phyloP scores from a whole-genome alignment of 1,139 yeast genomes.

The Hyphopichia pseudoburtonii region DNA sequence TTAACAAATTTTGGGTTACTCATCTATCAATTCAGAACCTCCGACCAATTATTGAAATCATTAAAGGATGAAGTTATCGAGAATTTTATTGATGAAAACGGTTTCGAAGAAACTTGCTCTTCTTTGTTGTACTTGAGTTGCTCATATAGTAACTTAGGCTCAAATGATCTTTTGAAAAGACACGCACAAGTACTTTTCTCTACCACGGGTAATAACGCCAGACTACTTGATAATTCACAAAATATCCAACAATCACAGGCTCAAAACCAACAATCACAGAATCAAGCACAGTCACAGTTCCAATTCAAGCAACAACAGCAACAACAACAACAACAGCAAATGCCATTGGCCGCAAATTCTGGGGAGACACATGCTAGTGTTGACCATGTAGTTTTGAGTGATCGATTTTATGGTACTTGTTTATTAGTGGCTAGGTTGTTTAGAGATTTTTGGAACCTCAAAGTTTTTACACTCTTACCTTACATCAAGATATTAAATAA shows the following conservation, averaged over 20 bases:
- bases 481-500: slow-evolving; percentile 41
- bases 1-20: slow-evolving; percentile 79
- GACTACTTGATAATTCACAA: slow-evolving; percentile 36
- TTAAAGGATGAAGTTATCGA: slow-evolving; percentile 59
- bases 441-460: slow-evolving; percentile 73
- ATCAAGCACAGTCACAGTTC: slow-evolving; percentile 1
- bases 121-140: slow-evolving; percentile 83
- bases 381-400: slow-evolving; percentile 82
- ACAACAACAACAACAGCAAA: slow-evolving; percentile 9
- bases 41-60: slow-evolving; percentile 72
- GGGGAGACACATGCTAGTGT: slow-evolving; percentile 37
- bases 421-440: slow-evolving; percentile 75
- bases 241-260: slow-evolving; percentile 6
- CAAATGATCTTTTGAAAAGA: slow-evolving; percentile 49
- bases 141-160: slow-evolving; percentile 54
- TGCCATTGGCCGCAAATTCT: slow-evolving; percentile 7
- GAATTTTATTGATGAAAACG: slow-evolving; percentile 49
- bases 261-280: slow-evolving; percentile 7
- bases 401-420: slow-evolving; percentile 90
- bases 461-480: slow-evolving; percentile 56
- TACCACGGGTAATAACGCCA: slow-evolving; percentile 55
- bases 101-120: slow-evolving; percentile 76
- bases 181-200: slow-evolving; percentile 54
- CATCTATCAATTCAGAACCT: slow-evolving; percentile 73
- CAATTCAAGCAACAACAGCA: slow-evolving; percentile 1